phyloP scores from a whole-genome alignment of 768 basidiomycete species.

The Russula virescens region DNA sequence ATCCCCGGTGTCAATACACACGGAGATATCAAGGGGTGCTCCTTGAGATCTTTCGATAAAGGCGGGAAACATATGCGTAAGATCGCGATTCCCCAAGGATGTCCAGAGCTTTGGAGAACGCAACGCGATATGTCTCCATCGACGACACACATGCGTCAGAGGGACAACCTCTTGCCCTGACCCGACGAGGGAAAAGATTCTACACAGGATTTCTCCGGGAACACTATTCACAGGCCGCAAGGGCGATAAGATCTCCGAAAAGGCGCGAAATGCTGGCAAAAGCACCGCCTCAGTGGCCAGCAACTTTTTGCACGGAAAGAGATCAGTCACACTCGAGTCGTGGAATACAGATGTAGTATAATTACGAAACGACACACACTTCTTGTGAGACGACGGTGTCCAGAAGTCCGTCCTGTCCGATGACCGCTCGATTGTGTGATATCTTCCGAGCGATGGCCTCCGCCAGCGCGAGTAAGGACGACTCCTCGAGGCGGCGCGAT shows the following conservation, averaged over 20 bases:
- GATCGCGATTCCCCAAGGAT: background rate
- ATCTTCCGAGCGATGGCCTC: conserved; percentile 7
- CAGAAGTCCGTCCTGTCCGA: background rate
- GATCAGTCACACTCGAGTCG: background rate
- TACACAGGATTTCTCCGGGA: background rate
- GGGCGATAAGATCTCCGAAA: background rate
- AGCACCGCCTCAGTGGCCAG: conserved; percentile 7
- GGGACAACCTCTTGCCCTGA: conserved; percentile 6
- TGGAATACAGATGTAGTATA: background rate
- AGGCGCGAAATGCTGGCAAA: conserved; percentile 3
- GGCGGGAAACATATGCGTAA: conserved; percentile 1
- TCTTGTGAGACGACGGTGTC: background rate
- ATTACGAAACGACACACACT: conserved; percentile 9
- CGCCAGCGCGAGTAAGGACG: conserved; percentile 1
- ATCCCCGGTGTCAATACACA: background rate
- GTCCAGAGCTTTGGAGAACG: conserved; percentile 4
- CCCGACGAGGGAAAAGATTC: conserved; percentile 4
- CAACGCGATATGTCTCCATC: conserved; percentile 6
- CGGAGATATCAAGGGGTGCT: background rate
- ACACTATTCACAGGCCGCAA: conserved; percentile 3
- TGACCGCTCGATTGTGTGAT: background rate
- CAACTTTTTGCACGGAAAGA: background rate
- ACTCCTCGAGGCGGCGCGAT: background rate
- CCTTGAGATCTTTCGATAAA: conserved; percentile 6
- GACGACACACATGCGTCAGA: conserved; percentile 1